Conservation (phyloP, 2,329 filamentous ascomycete species). For the Mycosphaerella sp. region DNA sequence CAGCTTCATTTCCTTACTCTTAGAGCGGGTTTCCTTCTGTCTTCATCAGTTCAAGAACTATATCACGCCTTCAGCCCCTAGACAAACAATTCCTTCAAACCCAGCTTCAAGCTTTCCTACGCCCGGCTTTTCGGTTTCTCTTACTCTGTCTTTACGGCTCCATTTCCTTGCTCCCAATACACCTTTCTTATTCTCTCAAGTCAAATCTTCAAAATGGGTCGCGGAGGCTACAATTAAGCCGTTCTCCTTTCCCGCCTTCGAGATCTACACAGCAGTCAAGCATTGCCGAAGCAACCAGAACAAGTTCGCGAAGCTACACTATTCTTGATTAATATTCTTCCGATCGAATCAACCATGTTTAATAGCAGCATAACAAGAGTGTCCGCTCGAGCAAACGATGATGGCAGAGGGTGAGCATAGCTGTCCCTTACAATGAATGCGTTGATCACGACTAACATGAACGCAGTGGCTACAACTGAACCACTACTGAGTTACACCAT, state of each 20-base stretch:
- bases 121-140: slow-evolving; percentile 12
- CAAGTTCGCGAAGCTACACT: slow-evolving; percentile 5
- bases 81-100: slow-evolving; percentile 1
- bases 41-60: slow-evolving; percentile 13
- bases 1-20: slow-evolving; percentile 15
- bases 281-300: background rate
- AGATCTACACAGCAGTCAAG: background rate
- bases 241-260: slow-evolving; percentile 6
- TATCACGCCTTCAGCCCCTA: too few relatives aligned
- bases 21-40: slow-evolving; percentile 7
- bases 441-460: slow-evolving; percentile 19
- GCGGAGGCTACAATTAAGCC: slow-evolving; percentile 41
- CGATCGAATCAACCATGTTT: too few relatives aligned
- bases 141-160: slow-evolving; percentile 4
- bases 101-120: slow-evolving; percentile 1
- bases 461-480: slow-evolving; percentile 20
- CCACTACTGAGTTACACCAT: slow-evolving; percentile 7
- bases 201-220: slow-evolving; percentile 32
- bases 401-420: slow-evolving; percentile 28
- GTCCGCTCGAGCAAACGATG: slow-evolving; percentile 19
- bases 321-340: too few relatives aligned
- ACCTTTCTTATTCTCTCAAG: slow-evolving; percentile 16
- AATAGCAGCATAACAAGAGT: background rate
- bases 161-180: slow-evolving; percentile 9
- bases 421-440: background rate